Evolutionary conservation across 148 eudicot genomes (phyloP), one percentile per base, ranked within the genome.

Genomic region (Amaranthus cruentus): DNA sequence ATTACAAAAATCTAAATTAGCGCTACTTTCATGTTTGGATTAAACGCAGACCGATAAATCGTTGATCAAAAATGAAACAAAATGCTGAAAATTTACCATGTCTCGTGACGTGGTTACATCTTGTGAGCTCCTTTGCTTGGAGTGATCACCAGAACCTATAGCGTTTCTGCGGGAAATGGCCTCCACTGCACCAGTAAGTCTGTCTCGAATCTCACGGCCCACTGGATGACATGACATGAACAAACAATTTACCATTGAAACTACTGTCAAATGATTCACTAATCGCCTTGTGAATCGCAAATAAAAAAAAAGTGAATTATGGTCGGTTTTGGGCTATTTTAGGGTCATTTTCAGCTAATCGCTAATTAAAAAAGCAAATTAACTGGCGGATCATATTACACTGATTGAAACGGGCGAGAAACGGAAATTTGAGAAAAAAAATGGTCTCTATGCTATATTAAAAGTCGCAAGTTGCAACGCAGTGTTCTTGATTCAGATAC

Each of bases 101-200:
- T 95, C 91, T 81, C 89, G 87, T 55, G 96, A 87, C 50, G 91
- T 82, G 64, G 89, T 78, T 67, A 87, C 77, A 82, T 84, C 91
- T 66, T 87, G 96, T 51, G 89, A 80, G 75, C 66, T 80, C 78
- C 85, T 84, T 48, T 81, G 81, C 83, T 83, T 87, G 58, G 87
- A 68, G 44, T 81, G 87, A 70, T 86, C 92, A 79, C 84, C 91
- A 69, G 93, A 73, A 75, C 84, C 78, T 44, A 85, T 70, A 80
- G 80, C 77, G 78, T 89, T 87, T 77, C 89, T 83, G 75, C 97
- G 83, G 55, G 98, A 83, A 76, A 94, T 85, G 71, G 84, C 89
- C 81, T 87, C 98, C 47, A 85, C 92, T 47, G 97, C 90, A 77
- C 97, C 98, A 11, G 90, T 76, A 73, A 88, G 86, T 83, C 83